These are phyloP conservation scores for Sarocladiaceae sp. DNA, from an alignment of 2,329 filamentous ascomycete genomes.

Conservation along the genomic window DNA sequence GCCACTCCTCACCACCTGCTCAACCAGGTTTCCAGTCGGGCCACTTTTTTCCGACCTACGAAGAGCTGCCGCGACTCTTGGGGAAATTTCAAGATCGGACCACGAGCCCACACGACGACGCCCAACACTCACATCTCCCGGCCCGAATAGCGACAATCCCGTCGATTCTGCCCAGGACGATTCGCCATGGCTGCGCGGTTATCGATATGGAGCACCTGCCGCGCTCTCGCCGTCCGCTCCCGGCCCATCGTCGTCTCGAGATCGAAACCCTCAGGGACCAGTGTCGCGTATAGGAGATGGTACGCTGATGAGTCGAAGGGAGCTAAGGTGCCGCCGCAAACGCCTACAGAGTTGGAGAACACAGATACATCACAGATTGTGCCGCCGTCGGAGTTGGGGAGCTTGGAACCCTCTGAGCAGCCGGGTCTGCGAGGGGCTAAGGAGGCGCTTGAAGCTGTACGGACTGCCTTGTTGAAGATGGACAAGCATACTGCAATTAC, in stretches of 20 bases:
- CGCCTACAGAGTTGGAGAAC: not conserved
- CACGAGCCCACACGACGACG: not conserved
- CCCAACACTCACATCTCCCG: not conserved
- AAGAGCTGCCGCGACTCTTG: slow-evolving; percentile 1
- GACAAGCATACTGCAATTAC: too few relatives aligned
- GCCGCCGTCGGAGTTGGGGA: not conserved
- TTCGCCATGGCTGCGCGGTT: slow-evolving; percentile 50
- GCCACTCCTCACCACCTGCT: slow-evolving; percentile 1
- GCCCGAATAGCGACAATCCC: not conserved
- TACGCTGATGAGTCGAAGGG: slow-evolving; percentile 20
- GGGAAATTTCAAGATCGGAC: slow-evolving; percentile 6
- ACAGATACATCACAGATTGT: not conserved
- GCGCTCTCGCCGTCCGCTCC: slow-evolving; percentile 35
- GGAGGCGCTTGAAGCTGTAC: slow-evolving; percentile 11
- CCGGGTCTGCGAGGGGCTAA: not conserved
- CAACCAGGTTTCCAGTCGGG: not conserved
- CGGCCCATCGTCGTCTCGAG: slow-evolving; percentile 23
- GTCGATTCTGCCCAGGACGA: not conserved
- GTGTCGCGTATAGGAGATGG: slow-evolving; percentile 19
- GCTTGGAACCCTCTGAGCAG: not conserved
- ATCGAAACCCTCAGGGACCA: slow-evolving; percentile 14
- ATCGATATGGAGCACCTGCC: slow-evolving; percentile 41
- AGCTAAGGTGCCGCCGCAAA: not conserved
- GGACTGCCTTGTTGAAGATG: too few relatives aligned
- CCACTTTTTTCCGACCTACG: slow-evolving; percentile 6